These are phyloP conservation scores for Aspergillus clavatus DNA, from an alignment of 2,329 filamentous ascomycete species.

Conservation along the genomic window DNA sequence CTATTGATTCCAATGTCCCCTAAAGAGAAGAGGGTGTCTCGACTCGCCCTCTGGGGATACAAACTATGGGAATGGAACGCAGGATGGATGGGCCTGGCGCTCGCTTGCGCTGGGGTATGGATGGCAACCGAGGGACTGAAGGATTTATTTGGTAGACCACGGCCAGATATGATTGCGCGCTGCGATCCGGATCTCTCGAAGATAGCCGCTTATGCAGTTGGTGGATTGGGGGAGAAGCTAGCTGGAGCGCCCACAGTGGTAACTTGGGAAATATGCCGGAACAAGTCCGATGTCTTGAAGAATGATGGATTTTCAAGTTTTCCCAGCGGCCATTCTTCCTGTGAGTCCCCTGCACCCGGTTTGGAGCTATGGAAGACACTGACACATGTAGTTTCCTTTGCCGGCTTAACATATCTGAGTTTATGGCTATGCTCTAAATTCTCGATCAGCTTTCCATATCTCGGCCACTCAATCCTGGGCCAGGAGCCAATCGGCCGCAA, in stretches of 20 bases:
- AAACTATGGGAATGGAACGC: constrained; percentile 90
- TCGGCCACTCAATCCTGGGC: constrained; percentile 27
- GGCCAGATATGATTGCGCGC: constrained; percentile 61
- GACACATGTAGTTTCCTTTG: constrained; percentile 56
- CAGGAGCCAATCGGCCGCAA: constrained; percentile 19
- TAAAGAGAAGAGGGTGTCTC: constrained; percentile 58
- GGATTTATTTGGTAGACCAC: constrained; percentile 61
- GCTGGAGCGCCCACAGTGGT: constrained; percentile 63
- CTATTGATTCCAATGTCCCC: constrained; percentile 67
- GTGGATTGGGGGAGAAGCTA: constrained; percentile 52
- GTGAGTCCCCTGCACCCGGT: constrained; percentile 32
- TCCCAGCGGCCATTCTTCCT: constrained; percentile 70
- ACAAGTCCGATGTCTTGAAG: constrained; percentile 53
- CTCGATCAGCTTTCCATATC: constrained; percentile 44
- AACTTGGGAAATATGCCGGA: constrained; percentile 68
- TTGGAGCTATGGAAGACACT: neutral
- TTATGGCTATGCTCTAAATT: constrained; percentile 70
- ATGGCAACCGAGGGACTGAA: constrained; percentile 84
- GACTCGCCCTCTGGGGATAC: constrained; percentile 64
- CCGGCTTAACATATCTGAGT: constrained; percentile 77
- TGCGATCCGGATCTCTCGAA: constrained; percentile 71
- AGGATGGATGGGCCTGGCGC: constrained; percentile 74
- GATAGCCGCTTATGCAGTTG: constrained; percentile 57
- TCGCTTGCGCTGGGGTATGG: constrained; percentile 67
- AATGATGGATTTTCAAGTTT: constrained; percentile 83